Evolutionary conservation across 1,139 yeast genomes (phyloP).

Genomic region (Diutina mesorugosa): DNA sequence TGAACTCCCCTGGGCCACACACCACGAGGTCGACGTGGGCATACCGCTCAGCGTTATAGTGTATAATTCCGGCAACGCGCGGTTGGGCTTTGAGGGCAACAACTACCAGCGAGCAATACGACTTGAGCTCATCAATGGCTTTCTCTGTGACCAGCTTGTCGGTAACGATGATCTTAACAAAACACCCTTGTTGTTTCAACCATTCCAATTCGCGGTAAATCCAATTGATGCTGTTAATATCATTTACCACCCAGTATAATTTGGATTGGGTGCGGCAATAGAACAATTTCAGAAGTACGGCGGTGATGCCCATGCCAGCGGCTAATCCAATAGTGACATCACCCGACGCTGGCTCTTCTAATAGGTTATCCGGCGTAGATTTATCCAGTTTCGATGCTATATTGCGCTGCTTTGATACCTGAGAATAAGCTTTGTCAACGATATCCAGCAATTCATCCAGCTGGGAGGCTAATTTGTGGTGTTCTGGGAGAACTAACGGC

Average conservation of each 20-base stretch:
- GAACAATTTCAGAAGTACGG: constrained; percentile 6
- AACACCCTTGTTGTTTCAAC: constrained; percentile 1
- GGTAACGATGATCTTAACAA: neutral
- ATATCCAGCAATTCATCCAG: no score
- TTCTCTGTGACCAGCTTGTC: neutral
- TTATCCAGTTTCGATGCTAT: neutral
- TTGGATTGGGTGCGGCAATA: constrained; percentile 4
- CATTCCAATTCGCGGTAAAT: constrained; percentile 6
- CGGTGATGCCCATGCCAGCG: constrained; percentile 8
- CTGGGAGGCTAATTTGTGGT: no score
- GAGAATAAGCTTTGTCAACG: no score
- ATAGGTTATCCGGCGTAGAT: neutral
- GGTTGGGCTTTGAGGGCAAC: neutral
- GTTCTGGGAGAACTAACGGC: neutral
- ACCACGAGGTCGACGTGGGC: neutral
- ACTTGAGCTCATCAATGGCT: neutral
- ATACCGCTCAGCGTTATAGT: neutral
- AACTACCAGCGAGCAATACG: neutral
- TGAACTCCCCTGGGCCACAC: neutral
- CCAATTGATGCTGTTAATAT: constrained; percentile 5
- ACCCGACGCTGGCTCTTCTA: neutral
- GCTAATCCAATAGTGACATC: constrained; percentile 7
- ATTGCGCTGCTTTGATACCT: neutral
- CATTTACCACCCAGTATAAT: constrained; percentile 6
- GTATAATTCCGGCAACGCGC: neutral